These are phyloP conservation scores for Simplicillium sp. DNA, from an alignment of 2,329 filamentous ascomycete genomes.

Conservation along the genomic window DNA sequence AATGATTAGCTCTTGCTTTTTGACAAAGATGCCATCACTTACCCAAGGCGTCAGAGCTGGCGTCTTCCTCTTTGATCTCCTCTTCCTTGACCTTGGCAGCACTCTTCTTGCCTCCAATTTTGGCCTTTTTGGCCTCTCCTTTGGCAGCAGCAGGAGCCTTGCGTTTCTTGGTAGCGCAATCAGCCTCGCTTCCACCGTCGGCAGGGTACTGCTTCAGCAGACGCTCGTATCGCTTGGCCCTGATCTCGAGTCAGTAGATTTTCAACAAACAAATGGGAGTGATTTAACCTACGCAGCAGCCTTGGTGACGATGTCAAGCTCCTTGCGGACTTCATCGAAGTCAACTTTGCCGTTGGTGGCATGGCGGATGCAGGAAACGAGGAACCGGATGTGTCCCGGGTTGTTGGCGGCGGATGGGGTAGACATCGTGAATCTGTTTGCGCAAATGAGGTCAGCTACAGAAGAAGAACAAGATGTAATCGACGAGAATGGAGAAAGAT, in stretches of 20 bases:
- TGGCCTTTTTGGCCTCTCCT: constrained; percentile 6
- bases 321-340: constrained; percentile 53
- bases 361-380: constrained; percentile 56
- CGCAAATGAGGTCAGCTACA: too few species aligned
- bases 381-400: constrained; percentile 52
- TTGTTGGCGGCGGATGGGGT: constrained; percentile 24
- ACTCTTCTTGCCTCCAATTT: constrained; percentile 7
- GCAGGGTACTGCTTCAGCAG: constrained; percentile 38
- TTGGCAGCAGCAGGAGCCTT: constrained; percentile 1
- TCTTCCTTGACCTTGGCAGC: constrained; percentile 10
- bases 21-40: too few species aligned
- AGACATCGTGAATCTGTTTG: constrained; percentile 35
- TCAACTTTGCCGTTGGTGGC: constrained; percentile 54
- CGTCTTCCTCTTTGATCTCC: constrained; percentile 6
- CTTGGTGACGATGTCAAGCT: constrained; percentile 54
- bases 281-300: constrained; percentile 55
- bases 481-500: too few species aligned
- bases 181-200: constrained; percentile 1
- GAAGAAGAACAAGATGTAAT: too few species aligned
- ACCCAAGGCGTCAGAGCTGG: constrained; percentile 8
- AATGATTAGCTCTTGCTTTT: too few species aligned
- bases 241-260: constrained; percentile 17
- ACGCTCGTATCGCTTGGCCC: constrained; percentile 59
- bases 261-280: background rate
- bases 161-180: constrained; percentile 4